Evolutionary conservation across 148 eudicot species (phyloP).

Genomic region (Rhododendron ovatum): DNA sequence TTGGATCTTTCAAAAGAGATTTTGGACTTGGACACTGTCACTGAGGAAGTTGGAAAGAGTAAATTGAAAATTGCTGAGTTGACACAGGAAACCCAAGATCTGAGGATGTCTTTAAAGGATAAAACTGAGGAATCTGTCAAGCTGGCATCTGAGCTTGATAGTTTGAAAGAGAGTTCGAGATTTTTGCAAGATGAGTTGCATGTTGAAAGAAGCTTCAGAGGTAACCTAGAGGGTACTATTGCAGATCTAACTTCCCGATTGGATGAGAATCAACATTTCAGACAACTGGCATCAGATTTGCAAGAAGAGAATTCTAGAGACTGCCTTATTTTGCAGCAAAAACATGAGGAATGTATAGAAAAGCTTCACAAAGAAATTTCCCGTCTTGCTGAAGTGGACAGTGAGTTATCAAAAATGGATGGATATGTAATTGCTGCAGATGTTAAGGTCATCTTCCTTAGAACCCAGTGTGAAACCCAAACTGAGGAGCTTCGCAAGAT

Average conservation of each 20-base stretch:
- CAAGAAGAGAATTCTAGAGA: conserved; percentile 29
- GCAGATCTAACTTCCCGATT: conserved; percentile 34
- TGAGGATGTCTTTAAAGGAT: conserved; percentile 30
- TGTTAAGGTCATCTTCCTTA: conserved; percentile 34
- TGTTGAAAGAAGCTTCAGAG: conserved; percentile 42
- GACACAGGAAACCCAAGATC: conserved; percentile 46
- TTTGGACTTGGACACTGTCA: conserved; percentile 34
- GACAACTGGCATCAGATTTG: conserved; percentile 29
- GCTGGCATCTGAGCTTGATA: conserved; percentile 50
- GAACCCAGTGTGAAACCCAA: conserved; percentile 41
- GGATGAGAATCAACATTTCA: conserved; percentile 31
- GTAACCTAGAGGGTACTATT: conserved; percentile 39
- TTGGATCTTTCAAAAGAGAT: conserved; percentile 48
- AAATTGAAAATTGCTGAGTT: conserved; percentile 41
- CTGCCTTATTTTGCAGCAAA: conserved; percentile 23
- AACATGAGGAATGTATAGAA: conserved; percentile 28
- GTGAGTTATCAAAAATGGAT: conserved; percentile 40
- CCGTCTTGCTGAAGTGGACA: conserved; percentile 16
- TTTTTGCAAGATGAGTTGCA: conserved; percentile 53
- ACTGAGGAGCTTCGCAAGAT: conserved; percentile 39
- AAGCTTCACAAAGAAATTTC: conserved; percentile 23
- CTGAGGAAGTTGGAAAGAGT: conserved; percentile 51
- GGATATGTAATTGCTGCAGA: conserved; percentile 46
- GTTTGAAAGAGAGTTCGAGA: conserved; percentile 43
- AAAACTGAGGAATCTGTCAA: conserved; percentile 44